Evolutionary conservation across 129 eudicot genomes (phyloP).

Genomic region (Kitagawia praeruptora): DNA sequence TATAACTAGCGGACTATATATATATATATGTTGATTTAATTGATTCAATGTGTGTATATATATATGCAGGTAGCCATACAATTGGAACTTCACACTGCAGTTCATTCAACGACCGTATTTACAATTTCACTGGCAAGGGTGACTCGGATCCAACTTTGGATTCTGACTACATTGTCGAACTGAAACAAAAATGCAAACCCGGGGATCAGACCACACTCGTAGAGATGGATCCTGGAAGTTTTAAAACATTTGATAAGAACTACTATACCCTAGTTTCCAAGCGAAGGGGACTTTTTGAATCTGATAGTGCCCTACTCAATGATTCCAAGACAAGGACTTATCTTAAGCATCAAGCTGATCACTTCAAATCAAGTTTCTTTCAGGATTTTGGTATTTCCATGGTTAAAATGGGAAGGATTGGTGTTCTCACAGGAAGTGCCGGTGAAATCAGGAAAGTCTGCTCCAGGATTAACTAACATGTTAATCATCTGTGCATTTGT

Average conservation of each 20-base stretch:
- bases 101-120: constrained; percentile 33
- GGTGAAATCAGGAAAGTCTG: constrained; percentile 7
- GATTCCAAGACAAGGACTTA: constrained; percentile 35
- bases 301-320: constrained; percentile 46
- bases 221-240: constrained; percentile 62
- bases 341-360: constrained; percentile 6
- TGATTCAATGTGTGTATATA: not conserved
- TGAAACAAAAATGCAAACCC: constrained; percentile 39
- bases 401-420: not conserved
- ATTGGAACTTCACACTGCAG: constrained; percentile 56
- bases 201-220: constrained; percentile 35
- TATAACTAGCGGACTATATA: not conserved
- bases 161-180: constrained; percentile 31
- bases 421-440: not conserved
- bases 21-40: not conserved
- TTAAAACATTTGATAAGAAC: constrained; percentile 37
- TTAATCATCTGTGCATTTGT: not conserved
- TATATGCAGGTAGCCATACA: constrained; percentile 50
- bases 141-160: constrained; percentile 66
- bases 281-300: constrained; percentile 46
- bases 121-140: constrained; percentile 67
- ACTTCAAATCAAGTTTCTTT: not conserved
- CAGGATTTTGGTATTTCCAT: not conserved
- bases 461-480: not conserved
- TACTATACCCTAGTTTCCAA: constrained; percentile 32